A percentile compares a stretch with the other conserved stretches of the same genome.
Conservation (phyloP, 2,329 filamentous ascomycete genomes). For the Trichoderma asperellum region DNA sequence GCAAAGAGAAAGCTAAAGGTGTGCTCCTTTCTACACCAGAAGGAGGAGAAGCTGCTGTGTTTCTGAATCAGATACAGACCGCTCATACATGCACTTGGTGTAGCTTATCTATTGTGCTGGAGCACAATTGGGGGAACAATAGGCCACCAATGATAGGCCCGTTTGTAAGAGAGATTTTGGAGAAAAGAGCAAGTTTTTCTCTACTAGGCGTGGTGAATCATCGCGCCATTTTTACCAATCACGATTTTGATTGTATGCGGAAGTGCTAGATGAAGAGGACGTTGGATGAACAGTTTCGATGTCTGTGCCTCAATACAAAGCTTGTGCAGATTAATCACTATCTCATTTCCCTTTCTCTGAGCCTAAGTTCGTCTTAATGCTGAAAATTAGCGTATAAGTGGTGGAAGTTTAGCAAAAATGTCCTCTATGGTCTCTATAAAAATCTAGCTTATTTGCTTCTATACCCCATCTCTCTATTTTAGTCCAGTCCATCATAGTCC, state of each 20-base stretch:
- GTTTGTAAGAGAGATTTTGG: neutral
- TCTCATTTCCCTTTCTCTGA: neutral
- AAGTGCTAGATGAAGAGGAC: neutral
- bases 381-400: neutral
- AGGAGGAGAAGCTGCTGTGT: neutral
- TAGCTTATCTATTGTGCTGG: conserved; percentile 15
- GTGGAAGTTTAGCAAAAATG: neutral
- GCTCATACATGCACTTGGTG: neutral
- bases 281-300: neutral
- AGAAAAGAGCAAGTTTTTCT: neutral
- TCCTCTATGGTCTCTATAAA: neutral
- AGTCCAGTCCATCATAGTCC: conserved; percentile 19
- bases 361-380: neutral
- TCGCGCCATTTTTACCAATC: neutral
- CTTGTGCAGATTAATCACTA: neutral
- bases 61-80: conserved; percentile 20
- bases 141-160: neutral
- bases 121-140: conserved; percentile 2
- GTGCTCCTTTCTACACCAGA: neutral
- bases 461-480: neutral
- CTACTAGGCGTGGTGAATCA: conserved; percentile 17
- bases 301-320: neutral
- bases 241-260: neutral
- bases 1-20: neutral
- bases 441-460: neutral